Conservation (phyloP, 2,329 filamentous ascomycete genomes). For the Verticillium zaregamsianum region DNA sequence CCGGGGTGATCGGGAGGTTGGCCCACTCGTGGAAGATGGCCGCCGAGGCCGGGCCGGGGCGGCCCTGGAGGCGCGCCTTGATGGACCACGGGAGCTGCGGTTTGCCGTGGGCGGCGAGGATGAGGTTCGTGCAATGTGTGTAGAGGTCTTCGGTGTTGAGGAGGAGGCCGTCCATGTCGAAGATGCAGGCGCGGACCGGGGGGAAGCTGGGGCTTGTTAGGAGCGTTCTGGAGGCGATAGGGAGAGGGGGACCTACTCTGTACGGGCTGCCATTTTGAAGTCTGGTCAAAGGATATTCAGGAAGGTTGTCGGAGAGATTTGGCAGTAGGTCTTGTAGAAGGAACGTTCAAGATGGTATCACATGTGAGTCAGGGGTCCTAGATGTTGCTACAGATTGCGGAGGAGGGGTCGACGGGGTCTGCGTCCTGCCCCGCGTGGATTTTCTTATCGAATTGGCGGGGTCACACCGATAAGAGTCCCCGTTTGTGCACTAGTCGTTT, state of each 20-base stretch:
- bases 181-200: conserved; percentile 83
- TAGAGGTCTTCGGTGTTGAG: conserved; percentile 92
- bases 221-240: not conserved
- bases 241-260: conserved; percentile 20
- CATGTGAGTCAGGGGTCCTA: not conserved
- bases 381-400: not conserved
- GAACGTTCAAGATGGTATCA: not conserved
- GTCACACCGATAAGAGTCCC: not conserved
- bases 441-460: not conserved
- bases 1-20: conserved; percentile 68
- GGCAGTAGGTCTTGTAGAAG: not conserved
- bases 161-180: conserved; percentile 97
- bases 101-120: conserved; percentile 71
- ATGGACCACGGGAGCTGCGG: conserved; percentile 84
- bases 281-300: not conserved
- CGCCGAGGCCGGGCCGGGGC: conserved; percentile 49
- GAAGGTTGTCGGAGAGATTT: not conserved
- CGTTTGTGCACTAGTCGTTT: not conserved
- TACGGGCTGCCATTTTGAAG: conserved; percentile 22
- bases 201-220: conserved; percentile 56
- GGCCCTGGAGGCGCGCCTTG: conserved; percentile 77
- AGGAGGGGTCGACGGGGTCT: not conserved
- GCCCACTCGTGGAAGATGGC: conserved; percentile 72
- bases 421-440: not conserved
- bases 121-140: conserved; percentile 74